Conservation (phyloP, 345 rosid species). For the Linum usitatissimum region DNA sequence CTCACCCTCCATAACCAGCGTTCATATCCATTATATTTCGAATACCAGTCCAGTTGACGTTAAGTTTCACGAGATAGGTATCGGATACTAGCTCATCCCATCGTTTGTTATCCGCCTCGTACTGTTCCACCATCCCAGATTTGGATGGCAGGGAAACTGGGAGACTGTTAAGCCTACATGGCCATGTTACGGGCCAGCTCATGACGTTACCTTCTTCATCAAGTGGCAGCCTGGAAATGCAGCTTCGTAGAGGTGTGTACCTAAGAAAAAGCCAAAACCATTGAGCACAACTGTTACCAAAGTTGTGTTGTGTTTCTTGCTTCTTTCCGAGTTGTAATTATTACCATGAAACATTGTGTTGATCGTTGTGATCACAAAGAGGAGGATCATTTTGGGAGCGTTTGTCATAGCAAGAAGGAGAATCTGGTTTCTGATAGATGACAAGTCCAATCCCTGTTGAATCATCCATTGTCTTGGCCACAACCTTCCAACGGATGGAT, state of each 20-base stretch:
- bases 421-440: slow-evolving; percentile 67
- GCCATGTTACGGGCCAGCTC: slow-evolving; percentile 74
- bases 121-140: slow-evolving; percentile 26
- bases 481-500: slow-evolving; percentile 76
- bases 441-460: slow-evolving; percentile 67
- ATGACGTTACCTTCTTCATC: slow-evolving; percentile 26
- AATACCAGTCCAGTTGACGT: slow-evolving; percentile 56
- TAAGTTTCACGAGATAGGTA: slow-evolving; percentile 45
- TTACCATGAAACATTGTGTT: slow-evolving; percentile 52
- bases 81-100: slow-evolving; percentile 64
- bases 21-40: slow-evolving; percentile 92
- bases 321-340: too few species aligned
- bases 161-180: slow-evolving; percentile 50
- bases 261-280: slow-evolving; percentile 18
- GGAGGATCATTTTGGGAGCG: slow-evolving; percentile 51
- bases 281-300: neutral
- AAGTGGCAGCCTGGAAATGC: slow-evolving; percentile 59
- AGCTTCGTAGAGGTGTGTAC: slow-evolving; percentile 57
- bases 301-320: too few species aligned
- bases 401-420: slow-evolving; percentile 53
- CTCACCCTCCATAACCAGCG: slow-evolving; percentile 92
- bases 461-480: slow-evolving; percentile 45
- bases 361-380: slow-evolving; percentile 39
- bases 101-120: slow-evolving; percentile 49
- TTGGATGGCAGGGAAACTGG: slow-evolving; percentile 39